These are phyloP conservation scores for Galeopsis tetrahit DNA, from an alignment of 257 asterid species.

Conservation along the genomic window DNA sequence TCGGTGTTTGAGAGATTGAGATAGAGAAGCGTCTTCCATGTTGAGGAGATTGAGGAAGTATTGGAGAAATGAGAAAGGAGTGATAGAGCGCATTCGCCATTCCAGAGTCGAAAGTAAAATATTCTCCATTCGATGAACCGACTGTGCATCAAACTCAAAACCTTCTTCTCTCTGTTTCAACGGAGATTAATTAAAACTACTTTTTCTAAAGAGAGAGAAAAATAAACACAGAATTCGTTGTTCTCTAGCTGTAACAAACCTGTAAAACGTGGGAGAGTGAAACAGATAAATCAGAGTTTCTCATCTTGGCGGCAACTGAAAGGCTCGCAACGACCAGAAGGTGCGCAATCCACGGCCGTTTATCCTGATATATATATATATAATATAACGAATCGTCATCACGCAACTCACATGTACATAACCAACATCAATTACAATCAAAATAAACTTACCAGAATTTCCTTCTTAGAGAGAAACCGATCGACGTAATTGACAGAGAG, in stretches of 20 bases:
- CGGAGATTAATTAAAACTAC: background rate
- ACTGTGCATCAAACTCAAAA: conserved; percentile 41
- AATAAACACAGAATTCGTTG: background rate
- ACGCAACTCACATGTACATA: background rate
- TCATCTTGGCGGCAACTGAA: conserved; percentile 69
- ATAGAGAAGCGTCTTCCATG: conserved; percentile 37
- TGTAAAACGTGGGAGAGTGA: conserved; percentile 40
- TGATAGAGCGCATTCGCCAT: conserved; percentile 67
- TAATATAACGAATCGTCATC: background rate
- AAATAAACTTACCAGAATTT: conserved; percentile 43
- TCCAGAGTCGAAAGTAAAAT: conserved; percentile 50
- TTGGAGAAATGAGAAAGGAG: conserved; percentile 65
- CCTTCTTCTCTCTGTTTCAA: conserved; percentile 53
- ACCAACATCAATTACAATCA: background rate
- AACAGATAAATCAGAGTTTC: conserved; percentile 39
- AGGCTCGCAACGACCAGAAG: conserved; percentile 58
- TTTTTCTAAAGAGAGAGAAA: background rate
- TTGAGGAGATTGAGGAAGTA: conserved; percentile 45
- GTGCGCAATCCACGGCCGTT: conserved; percentile 55
- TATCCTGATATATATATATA: conserved; percentile 40
- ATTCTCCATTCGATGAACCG: conserved; percentile 60
- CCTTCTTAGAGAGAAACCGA: conserved; percentile 57
- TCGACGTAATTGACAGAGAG: conserved; percentile 66
- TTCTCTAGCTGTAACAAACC: conserved; percentile 33
- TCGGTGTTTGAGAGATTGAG: conserved; percentile 41